These are phyloP conservation scores for Xylaria nigripes DNA, from an alignment of 495 filamentous ascomycete species.

Conservation along the genomic window DNA sequence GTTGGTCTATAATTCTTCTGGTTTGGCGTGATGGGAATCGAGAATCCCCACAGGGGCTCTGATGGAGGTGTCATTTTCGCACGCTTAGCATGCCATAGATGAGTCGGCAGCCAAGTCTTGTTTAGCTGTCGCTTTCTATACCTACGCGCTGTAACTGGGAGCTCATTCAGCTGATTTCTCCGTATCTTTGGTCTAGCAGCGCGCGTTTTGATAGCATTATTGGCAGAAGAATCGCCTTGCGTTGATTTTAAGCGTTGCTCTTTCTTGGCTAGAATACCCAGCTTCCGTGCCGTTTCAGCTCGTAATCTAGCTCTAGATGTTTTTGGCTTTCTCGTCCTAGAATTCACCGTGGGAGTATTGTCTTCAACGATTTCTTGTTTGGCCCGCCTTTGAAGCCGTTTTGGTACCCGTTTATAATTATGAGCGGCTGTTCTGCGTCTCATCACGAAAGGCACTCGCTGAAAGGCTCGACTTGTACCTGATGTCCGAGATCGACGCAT, in stretches of 20 bases:
- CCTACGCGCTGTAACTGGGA: slow-evolving; percentile 56
- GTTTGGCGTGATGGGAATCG: slow-evolving; percentile 72
- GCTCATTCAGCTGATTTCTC: slow-evolving; percentile 58
- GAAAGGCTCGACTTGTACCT: slow-evolving; percentile 70
- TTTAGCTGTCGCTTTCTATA: slow-evolving; percentile 78
- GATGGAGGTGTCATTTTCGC: slow-evolving; percentile 75
- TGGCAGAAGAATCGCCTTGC: slow-evolving; percentile 20
- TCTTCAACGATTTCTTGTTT: slow-evolving; percentile 80
- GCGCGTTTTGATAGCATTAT: slow-evolving; percentile 33
- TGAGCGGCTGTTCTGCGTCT: slow-evolving; percentile 85
- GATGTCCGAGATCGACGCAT: slow-evolving; percentile 64
- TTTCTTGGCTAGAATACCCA: slow-evolving; percentile 56
- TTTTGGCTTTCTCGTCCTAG: slow-evolving; percentile 61
- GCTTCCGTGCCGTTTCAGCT: slow-evolving; percentile 69
- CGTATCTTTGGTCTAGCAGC: slow-evolving; percentile 57
- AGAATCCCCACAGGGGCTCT: slow-evolving; percentile 81
- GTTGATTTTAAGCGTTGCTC: slow-evolving; percentile 48
- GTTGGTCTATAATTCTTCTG: slow-evolving; percentile 84
- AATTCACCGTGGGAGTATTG: slow-evolving; percentile 77
- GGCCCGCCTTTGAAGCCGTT: slow-evolving; percentile 60
- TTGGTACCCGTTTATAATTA: slow-evolving; percentile 88
- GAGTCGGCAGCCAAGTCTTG: slow-evolving; percentile 93
- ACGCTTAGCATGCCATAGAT: slow-evolving; percentile 87
- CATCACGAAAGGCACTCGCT: slow-evolving; percentile 77
- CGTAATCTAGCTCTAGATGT: slow-evolving; percentile 62